These are phyloP conservation scores for Ceratobasidium sp. DNA, from an alignment of 1,284 basidiomycete genomes.

Conservation along the genomic window DNA sequence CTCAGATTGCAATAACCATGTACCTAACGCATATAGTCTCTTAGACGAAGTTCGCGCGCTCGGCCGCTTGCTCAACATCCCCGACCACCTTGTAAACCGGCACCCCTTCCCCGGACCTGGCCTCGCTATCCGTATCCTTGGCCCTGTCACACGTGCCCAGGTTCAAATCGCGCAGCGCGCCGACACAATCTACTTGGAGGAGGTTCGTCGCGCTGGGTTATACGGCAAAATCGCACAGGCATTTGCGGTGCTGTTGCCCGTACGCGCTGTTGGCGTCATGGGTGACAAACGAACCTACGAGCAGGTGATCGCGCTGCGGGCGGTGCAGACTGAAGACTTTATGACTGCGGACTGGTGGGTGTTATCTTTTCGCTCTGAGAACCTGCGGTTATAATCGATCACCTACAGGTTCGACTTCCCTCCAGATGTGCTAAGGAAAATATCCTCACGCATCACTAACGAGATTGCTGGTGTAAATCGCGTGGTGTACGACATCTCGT, in stretches of 20 bases:
- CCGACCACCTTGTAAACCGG: constrained; percentile 91
- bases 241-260: constrained; percentile 96
- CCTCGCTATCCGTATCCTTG: constrained; percentile 98
- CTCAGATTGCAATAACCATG: neutral
- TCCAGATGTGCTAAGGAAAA: constrained; percentile 87
- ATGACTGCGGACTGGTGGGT: constrained; percentile 95
- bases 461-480: constrained; percentile 95
- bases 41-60: constrained; percentile 95
- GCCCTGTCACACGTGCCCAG: constrained; percentile 92
- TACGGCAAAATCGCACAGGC: constrained; percentile 98
- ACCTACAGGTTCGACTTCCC: constrained; percentile 88
- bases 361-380: neutral
- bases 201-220: constrained; percentile 91
- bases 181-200: constrained; percentile 97
- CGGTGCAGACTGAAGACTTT: constrained; percentile 94
- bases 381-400: constrained; percentile 8
- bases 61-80: constrained; percentile 91
- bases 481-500: constrained; percentile 96
- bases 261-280: constrained; percentile 97
- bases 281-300: constrained; percentile 98
- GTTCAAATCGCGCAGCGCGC: constrained; percentile 95
- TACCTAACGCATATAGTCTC: neutral
- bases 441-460: constrained; percentile 98
- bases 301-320: constrained; percentile 91
- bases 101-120: constrained; percentile 99